Base-by-base conservation (phyloP, 1,284 basidiomycete species). In the Coniferiporia sulphurascens region DNA sequence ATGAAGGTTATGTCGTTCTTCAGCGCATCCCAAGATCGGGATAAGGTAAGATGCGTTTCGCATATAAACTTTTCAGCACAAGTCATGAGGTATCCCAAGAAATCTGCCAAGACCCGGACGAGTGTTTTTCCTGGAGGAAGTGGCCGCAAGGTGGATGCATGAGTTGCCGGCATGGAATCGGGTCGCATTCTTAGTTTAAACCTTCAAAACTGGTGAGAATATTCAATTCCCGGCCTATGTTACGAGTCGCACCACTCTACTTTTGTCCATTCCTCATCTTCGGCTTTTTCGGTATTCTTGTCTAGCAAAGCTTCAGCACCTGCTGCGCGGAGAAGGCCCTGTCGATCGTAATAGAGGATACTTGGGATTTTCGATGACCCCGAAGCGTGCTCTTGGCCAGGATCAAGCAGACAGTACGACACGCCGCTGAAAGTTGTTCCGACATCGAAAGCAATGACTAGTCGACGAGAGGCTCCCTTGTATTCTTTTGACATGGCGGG, bases 341-440 rank as follows among this genome's bases (percentile, higher is more conserved):
- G 66, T 60, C 71, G n/a, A 66, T 89, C 84, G 64, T 89, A 89
- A 69, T 83, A 89, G 71, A 89, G 78, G 34, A 87, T 71, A 21
- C 87, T 83, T 46, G 88, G 87, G 66, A 90, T 89, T 74, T 90
- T 90, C 60, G 84, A 84, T 69, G 89, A 88, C 48, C 88, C 88
- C n/a, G 83, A 87, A 56, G 87, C 85, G 76, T 89, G 85, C 71
- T 90, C 53, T 46, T 55, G 53, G 32, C 53, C 87, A 13, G 87
- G 87, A 45, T 78, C 76, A 4, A 78, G 67, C 22, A 79, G 65
- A 19, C 71, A 62, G 59, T 81, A 83, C 0, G 79, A 77, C 0
- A 78, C 70, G 0, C 80, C 80, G 51, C 80, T 81, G 64, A 71
- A 82, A 0, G 81, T 83, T 0, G 80, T 82, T 0, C 81, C 81